A percentile compares a stretch with the other conserved stretches of the same genome.
These are phyloP conservation scores for Fragaria vesca DNA, from an alignment of 306 rosid species.

Conservation along the genomic window DNA sequence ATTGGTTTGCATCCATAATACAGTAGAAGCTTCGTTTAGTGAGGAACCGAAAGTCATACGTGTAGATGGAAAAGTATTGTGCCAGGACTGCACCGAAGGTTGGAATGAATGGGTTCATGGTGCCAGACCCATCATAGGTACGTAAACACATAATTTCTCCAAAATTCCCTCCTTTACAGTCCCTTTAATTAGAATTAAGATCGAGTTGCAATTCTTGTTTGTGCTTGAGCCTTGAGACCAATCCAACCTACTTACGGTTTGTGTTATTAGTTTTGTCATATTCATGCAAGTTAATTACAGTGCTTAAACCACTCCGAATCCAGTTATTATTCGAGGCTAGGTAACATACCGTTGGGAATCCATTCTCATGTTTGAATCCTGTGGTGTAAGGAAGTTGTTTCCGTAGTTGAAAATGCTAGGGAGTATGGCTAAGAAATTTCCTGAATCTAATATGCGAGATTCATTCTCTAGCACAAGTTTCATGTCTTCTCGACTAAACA, in stretches of 20 bases:
- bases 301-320: too few relatives aligned
- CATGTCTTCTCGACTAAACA: background rate
- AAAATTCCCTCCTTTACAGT: background rate
- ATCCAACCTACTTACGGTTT: too few relatives aligned
- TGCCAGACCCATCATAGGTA: constrained; percentile 66
- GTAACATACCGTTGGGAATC: too few relatives aligned
- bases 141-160: background rate
- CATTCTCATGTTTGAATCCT: background rate
- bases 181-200: background rate
- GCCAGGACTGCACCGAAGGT: constrained; percentile 81
- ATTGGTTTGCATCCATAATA: constrained; percentile 32
- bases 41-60: constrained; percentile 31
- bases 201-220: background rate
- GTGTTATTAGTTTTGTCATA: too few relatives aligned
- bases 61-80: constrained; percentile 68
- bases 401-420: background rate
- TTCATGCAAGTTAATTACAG: too few relatives aligned
- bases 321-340: too few relatives aligned
- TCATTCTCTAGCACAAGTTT: background rate
- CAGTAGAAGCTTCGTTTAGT: constrained; percentile 26
- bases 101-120: constrained; percentile 71
- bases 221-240: background rate
- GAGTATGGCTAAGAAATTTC: too few relatives aligned
- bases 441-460: background rate
- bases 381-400: background rate